Evolutionary conservation across 1,284 basidiomycete genomes (phyloP), one percentile per base, ranked within the genome.

Genomic region (Wolfiporia cocos): DNA sequence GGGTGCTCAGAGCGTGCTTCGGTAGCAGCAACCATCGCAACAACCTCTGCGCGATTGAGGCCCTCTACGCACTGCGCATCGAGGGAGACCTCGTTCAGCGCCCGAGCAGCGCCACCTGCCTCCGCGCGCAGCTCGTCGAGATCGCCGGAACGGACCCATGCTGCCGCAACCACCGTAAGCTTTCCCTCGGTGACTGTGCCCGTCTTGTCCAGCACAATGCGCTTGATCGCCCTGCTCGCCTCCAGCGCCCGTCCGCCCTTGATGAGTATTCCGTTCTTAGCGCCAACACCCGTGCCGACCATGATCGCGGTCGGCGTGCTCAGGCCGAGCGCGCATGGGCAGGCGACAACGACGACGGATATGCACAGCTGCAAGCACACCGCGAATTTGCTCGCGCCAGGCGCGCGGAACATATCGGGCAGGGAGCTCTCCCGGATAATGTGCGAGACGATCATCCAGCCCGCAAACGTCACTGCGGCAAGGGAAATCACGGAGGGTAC

Each of bases 241-340:
- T 99, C 96, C 32, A 99, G 71, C 2, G 96, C 93, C 17, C 86
- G 74, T 3, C 94, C 96, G 34, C 96, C 94, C 62, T 99, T 99
- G 78, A 99, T 98, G 37, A 99, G 69, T 49, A 99, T 99, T 0
- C 96, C 96, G 57, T 98, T 93, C 69, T 89, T 78, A 10, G 96
- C 96, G 1, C 96, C 96, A 41, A 99, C 85, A 0, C 96, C 96
- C 0, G 96, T 99, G 22, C 96, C 96, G 30, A 99, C 96, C 96
- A 99, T 99, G 64, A 99, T 94, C 1, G 96, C 96, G 0, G 96
- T 99, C 0, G 96, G 96, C 0, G 96, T 99, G 45, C 89, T 91
- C 42, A 99, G 75, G 3, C 96, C 96, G 21, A 99, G 76, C 0
- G 96, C 96, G 59, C 96, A 99, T 0, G 96, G 96, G 62, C 96